Evolutionary conservation across 2,329 filamentous ascomycete genomes (phyloP).

Genomic region (Ceratocystiopsis sp.): DNA sequence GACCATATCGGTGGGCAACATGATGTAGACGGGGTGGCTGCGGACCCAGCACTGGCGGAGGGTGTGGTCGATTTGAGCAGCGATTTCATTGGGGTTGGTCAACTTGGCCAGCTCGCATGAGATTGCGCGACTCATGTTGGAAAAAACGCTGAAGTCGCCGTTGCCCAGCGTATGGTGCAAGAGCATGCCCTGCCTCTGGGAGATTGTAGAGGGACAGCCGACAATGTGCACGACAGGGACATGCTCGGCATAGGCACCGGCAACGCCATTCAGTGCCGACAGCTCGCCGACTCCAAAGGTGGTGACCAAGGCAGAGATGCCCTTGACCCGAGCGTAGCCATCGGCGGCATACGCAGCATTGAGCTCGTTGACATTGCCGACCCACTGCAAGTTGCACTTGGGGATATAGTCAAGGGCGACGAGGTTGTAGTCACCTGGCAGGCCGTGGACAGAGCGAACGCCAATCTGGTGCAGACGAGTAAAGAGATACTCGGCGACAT

Average conservation of each 20-base stretch:
- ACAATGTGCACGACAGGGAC: slow-evolving; percentile 39
- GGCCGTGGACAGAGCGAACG: slow-evolving; percentile 29
- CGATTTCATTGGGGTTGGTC: slow-evolving; percentile 51
- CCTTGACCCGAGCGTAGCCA: slow-evolving; percentile 42
- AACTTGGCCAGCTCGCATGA: slow-evolving; percentile 57
- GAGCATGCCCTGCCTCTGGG: slow-evolving; percentile 12
- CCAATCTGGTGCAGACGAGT: slow-evolving; percentile 30
- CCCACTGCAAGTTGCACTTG: slow-evolving; percentile 28
- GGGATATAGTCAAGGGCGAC: slow-evolving; percentile 31
- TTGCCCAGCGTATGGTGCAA: slow-evolving; percentile 38
- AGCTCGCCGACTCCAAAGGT: slow-evolving; percentile 41
- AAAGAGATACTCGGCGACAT: slow-evolving; percentile 37
- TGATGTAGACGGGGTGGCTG: slow-evolving; percentile 69
- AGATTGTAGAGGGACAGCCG: slow-evolving; percentile 13
- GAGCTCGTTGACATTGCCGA: slow-evolving; percentile 35
- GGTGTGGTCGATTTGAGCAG: slow-evolving; percentile 60
- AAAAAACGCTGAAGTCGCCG: slow-evolving; percentile 47
- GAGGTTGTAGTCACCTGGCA: slow-evolving; percentile 38
- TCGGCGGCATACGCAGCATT: slow-evolving; percentile 43
- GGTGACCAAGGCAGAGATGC: slow-evolving; percentile 36
- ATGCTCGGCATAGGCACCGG: slow-evolving; percentile 37
- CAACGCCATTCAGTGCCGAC: slow-evolving; percentile 38
- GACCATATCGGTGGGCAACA: slow-evolving; percentile 67
- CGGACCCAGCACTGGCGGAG: slow-evolving; percentile 57
- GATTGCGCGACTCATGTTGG: slow-evolving; percentile 57